These are phyloP conservation scores for Aspergillus conjunctus DNA, from an alignment of 495 filamentous ascomycete species.

Conservation along the genomic window DNA sequence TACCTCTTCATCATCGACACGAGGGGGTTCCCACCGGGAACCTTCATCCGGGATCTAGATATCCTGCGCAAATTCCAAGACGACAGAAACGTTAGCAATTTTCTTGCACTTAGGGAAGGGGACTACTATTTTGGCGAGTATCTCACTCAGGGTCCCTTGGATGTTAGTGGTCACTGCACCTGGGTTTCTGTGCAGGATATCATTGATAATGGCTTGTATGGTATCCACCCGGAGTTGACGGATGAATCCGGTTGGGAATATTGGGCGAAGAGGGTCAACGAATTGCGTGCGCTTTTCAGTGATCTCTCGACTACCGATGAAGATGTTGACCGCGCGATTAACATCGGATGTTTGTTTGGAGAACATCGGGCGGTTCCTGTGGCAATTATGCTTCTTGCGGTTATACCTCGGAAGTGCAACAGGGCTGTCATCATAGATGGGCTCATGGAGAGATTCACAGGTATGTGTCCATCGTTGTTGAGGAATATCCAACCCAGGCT, in stretches of 20 bases:
- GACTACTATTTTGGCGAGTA: slow-evolving; percentile 37
- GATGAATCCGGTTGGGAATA: neutral
- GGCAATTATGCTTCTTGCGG: neutral
- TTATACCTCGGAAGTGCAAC: neutral
- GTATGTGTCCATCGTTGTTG: neutral
- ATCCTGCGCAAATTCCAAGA: slow-evolving; percentile 26
- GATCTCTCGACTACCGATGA: neutral
- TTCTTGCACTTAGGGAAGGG: neutral
- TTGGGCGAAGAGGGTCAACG: neutral
- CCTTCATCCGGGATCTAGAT: slow-evolving; percentile 32
- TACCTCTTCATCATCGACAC: slow-evolving; percentile 35
- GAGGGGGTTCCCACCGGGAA: slow-evolving; percentile 26
- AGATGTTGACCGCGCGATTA: neutral
- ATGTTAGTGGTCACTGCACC: neutral
- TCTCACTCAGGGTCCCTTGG: slow-evolving; percentile 37
- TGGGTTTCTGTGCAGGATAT: neutral
- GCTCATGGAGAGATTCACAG: neutral
- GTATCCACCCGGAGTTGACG: neutral
- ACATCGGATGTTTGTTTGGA: neutral
- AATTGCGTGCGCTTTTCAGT: neutral
- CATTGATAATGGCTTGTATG: neutral
- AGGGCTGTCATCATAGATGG: neutral
- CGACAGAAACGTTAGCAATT: slow-evolving; percentile 15
- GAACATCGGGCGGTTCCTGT: neutral
- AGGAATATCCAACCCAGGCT: neutral